Evolutionary conservation across 192 early-diverging fungal genomes (phyloP), one percentile per base, ranked within the genome.

Genomic region (Gryganskiella cystojenkinii): DNA sequence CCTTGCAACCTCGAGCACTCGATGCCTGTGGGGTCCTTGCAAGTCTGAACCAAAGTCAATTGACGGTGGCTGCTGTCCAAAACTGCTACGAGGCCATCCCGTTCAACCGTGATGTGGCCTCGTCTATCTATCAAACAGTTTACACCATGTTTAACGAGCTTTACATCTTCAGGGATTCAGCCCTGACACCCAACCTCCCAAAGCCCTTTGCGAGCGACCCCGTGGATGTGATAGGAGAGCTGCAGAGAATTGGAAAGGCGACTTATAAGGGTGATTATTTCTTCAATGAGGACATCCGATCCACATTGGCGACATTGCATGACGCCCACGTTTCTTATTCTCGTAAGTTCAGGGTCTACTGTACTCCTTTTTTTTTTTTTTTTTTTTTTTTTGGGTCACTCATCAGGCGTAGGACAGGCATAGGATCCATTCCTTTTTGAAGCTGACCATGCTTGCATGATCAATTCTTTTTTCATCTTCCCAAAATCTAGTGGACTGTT

Each of bases 401-500:
- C n/a, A n/a, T n/a, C n/a, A n/a, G n/a, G n/a, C n/a, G n/a, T n/a
- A n/a, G n/a, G n/a, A n/a, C n/a, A n/a, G n/a, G n/a, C n/a, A n/a
- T n/a, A n/a, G n/a, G n/a, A n/a, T n/a, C n/a, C n/a, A n/a, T n/a
- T n/a, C n/a, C n/a, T n/a, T n/a, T n/a, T n/a, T n/a, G n/a, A n/a
- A n/a, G n/a, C n/a, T n/a, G n/a, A n/a, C n/a, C n/a, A n/a, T n/a
- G n/a, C n/a, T n/a, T n/a, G n/a, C n/a, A n/a, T n/a, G n/a, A n/a
- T n/a, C n/a, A n/a, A n/a, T n/a, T n/a, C n/a, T n/a, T n/a, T n/a
- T n/a, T n/a, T n/a, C n/a, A n/a, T n/a, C n/a, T n/a, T n/a, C n/a
- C n/a, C n/a, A n/a, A n/a, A n/a, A n/a, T 51, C 22, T 45, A 73
- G 71, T 61, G 20, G 34, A 64, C 4, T 73, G 71, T 45, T 73